phyloP scores from a whole-genome alignment of 169 alveolate genomes.

The Cryptosporidium meleagridis region DNA sequence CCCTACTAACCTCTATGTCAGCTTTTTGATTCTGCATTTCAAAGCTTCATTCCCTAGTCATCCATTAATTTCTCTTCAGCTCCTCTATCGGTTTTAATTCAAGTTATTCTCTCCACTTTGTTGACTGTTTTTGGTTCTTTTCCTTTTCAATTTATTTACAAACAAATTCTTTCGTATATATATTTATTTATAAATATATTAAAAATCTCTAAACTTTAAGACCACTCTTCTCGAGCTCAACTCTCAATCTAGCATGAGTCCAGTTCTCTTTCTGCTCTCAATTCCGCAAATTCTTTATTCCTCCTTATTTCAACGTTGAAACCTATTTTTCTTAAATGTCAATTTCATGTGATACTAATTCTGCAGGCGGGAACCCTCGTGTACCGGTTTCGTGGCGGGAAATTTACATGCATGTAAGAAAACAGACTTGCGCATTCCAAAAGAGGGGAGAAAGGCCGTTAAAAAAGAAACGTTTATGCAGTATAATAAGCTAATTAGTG shows the following conservation, averaged over 20 bases:
- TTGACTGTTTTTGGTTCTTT: no score
- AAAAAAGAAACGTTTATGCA: no score
- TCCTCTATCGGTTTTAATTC: no score
- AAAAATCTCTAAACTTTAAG: not conserved
- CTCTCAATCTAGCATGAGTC: not conserved
- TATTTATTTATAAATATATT: no score
- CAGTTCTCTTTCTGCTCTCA: not conserved
- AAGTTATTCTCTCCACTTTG: no score
- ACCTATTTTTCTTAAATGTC: not conserved
- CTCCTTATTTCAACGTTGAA: not conserved
- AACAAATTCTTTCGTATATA: no score
- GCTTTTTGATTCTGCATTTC: not conserved
- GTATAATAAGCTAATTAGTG: not conserved
- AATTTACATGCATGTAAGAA: not conserved
- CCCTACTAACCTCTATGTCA: not conserved
- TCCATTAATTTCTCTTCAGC: no score
- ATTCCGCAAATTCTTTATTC: not conserved
- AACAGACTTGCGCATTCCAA: not conserved
- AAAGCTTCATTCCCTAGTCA: not conserved
- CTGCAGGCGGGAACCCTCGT: not conserved
- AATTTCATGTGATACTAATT: not conserved
- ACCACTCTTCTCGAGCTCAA: not conserved
- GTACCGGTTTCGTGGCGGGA: not conserved
- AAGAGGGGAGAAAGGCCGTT: no score
- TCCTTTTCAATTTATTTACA: no score